Conservation (phyloP, 2,329 filamentous ascomycete species). For the Exophiala aquamarina region DNA sequence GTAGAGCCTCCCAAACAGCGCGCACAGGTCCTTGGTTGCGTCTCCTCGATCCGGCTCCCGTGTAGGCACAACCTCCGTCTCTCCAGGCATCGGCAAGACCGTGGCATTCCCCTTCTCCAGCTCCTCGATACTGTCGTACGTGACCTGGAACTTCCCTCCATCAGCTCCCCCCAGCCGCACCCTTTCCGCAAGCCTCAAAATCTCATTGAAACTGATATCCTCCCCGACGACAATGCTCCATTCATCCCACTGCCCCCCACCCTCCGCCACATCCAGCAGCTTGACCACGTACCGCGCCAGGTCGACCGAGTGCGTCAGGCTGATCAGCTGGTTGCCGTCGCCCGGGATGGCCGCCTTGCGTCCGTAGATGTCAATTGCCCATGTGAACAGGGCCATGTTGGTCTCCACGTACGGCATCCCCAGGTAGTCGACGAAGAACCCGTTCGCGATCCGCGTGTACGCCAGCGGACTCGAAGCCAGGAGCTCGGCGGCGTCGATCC, state of each 20-base stretch:
- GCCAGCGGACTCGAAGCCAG: constrained; percentile 15
- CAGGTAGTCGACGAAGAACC: constrained; percentile 27
- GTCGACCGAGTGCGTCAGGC: constrained; percentile 30
- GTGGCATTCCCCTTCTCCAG: not conserved
- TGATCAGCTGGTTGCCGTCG: constrained; percentile 20
- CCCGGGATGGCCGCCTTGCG: constrained; percentile 29
- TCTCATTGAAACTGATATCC: constrained; percentile 29
- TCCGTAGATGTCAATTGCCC: constrained; percentile 25
- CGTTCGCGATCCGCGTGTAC: constrained; percentile 24
- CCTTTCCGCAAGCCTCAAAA: constrained; percentile 27
- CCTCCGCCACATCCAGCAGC: constrained; percentile 11
- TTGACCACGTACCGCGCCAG: constrained; percentile 28
- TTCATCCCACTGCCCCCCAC: constrained; percentile 21
- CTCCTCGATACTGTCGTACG: not conserved
- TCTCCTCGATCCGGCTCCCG: not conserved
- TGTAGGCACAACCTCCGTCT: not conserved
- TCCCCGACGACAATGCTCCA: constrained; percentile 28
- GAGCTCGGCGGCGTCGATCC: constrained; percentile 5
- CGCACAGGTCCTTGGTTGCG: not conserved
- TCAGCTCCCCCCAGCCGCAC: constrained; percentile 23
- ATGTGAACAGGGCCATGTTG: constrained; percentile 20
- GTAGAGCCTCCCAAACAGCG: constrained; percentile 1
- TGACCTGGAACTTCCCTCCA: constrained; percentile 3
- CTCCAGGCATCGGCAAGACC: not conserved
- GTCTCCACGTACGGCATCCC: constrained; percentile 21